These are phyloP conservation scores for Podosphaera leucotricha DNA, from an alignment of 2,329 filamentous ascomycete species.

Conservation along the genomic window DNA sequence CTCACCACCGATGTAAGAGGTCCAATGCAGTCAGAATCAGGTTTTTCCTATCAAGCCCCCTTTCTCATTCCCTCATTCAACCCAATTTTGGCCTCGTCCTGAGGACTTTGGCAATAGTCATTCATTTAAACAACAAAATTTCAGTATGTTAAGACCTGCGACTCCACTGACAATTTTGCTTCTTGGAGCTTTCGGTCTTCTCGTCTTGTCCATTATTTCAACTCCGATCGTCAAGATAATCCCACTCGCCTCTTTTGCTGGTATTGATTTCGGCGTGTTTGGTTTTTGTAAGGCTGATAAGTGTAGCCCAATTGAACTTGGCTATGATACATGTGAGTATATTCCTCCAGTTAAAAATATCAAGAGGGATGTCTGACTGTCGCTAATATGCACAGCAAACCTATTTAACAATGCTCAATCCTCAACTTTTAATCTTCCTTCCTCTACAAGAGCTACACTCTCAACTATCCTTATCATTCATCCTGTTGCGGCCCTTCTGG, in stretches of 20 bases:
- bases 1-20: not conserved
- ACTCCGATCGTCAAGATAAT: constrained; percentile 73
- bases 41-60: not conserved
- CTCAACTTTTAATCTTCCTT: constrained; percentile 30
- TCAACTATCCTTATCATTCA: constrained; percentile 81
- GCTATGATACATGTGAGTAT: constrained; percentile 59
- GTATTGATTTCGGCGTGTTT: constrained; percentile 75
- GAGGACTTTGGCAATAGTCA: constrained; percentile 19
- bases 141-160: constrained; percentile 53
- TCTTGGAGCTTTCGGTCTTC: constrained; percentile 59
- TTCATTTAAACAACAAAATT: constrained; percentile 5
- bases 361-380: not conserved
- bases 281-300: constrained; percentile 47
- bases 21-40: not conserved
- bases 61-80: not conserved
- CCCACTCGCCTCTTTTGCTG: constrained; percentile 53
- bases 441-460: constrained; percentile 34
- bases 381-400: constrained; percentile 5
- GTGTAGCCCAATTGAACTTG: constrained; percentile 57
- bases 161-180: constrained; percentile 77
- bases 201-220: constrained; percentile 73
- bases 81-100: constrained; percentile 19
- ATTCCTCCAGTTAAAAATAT: not conserved
- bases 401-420: constrained; percentile 10
- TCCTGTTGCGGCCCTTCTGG: constrained; percentile 68